These are phyloP conservation scores for Parathielavia hyrcaniae DNA, from an alignment of 495 filamentous ascomycete genomes.

Conservation along the genomic window DNA sequence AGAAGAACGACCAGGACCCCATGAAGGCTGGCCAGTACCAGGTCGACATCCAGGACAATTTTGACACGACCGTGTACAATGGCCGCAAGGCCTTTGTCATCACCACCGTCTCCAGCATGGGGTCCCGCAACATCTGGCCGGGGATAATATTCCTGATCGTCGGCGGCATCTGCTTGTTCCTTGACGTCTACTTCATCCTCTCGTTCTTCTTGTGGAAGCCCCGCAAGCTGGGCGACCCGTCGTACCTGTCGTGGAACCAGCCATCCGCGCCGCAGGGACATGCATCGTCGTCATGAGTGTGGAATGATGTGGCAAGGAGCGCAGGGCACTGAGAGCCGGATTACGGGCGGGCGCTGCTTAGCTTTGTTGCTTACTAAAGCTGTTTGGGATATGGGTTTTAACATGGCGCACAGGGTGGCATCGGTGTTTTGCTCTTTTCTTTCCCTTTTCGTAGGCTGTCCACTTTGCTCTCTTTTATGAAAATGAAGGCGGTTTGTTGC, in stretches of 20 bases:
- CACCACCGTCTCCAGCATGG: slow-evolving; percentile 88
- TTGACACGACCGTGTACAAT: slow-evolving; percentile 72
- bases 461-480: not conserved
- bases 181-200: slow-evolving; percentile 80
- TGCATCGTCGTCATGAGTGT: slow-evolving; percentile 17
- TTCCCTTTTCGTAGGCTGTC: slow-evolving; percentile 3
- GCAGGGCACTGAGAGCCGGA: not conserved
- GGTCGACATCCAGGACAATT: slow-evolving; percentile 51
- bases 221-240: slow-evolving; percentile 96
- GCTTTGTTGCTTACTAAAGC: slow-evolving; percentile 7
- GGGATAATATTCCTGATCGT: slow-evolving; percentile 95
- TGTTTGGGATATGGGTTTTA: slow-evolving; percentile 20
- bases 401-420: slow-evolving; percentile 16
- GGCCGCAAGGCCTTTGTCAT: slow-evolving; percentile 94
- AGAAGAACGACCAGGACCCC: slow-evolving; percentile 63
- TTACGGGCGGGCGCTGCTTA: not conserved
- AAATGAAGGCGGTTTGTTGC: slow-evolving; percentile 7
- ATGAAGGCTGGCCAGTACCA: slow-evolving; percentile 68
- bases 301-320: not conserved
- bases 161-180: slow-evolving; percentile 81
- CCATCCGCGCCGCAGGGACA: slow-evolving; percentile 53
- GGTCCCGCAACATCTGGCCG: slow-evolving; percentile 91
- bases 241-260: slow-evolving; percentile 95
- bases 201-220: slow-evolving; percentile 81
- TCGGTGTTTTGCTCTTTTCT: slow-evolving; percentile 10